A percentile compares a stretch with the other conserved stretches of the same genome.
Evolutionary conservation across 352 stramenopile genomes (phyloP).

Genomic region (Globisporangium nodosum): DNA sequence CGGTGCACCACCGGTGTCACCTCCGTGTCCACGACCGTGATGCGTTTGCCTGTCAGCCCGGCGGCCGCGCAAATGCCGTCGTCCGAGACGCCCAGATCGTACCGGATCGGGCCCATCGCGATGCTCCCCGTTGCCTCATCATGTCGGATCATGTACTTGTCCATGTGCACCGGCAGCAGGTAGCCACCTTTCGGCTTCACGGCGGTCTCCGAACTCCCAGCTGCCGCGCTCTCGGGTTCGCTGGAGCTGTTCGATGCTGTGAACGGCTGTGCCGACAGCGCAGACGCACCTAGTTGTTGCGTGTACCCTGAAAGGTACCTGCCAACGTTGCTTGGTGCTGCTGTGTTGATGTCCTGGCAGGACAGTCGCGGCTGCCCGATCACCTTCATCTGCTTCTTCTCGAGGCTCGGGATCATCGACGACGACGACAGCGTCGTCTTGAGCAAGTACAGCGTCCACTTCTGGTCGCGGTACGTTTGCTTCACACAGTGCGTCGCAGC

Average conservation of each 20-base stretch:
- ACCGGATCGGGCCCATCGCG: constrained; percentile 4
- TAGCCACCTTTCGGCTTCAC: constrained; percentile 29
- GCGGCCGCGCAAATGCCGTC: not conserved
- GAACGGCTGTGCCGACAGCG: not conserved
- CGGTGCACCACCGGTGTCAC: not conserved
- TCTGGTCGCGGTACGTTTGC: constrained; percentile 52
- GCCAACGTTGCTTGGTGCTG: not conserved
- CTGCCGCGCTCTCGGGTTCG: not conserved
- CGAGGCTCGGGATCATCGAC: constrained; percentile 53
- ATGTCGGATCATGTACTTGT: constrained; percentile 40
- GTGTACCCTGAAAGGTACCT: not conserved
- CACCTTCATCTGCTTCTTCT: constrained; percentile 60
- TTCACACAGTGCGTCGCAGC: constrained; percentile 42
- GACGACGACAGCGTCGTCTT: constrained; percentile 63
- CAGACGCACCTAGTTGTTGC: not conserved
- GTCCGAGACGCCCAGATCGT: not conserved
- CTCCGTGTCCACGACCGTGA: constrained; percentile 7
- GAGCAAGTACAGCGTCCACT: constrained; percentile 66
- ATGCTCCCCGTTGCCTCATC: constrained; percentile 4
- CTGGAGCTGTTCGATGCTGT: not conserved
- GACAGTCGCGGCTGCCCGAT: constrained; percentile 49
- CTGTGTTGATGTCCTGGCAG: constrained; percentile 25
- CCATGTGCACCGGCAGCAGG: constrained; percentile 39
- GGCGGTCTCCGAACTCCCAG: not conserved
- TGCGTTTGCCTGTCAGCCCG: not conserved